phyloP scores from a whole-genome alignment of 495 filamentous ascomycete genomes.

The Penicillium crystallinum region DNA sequence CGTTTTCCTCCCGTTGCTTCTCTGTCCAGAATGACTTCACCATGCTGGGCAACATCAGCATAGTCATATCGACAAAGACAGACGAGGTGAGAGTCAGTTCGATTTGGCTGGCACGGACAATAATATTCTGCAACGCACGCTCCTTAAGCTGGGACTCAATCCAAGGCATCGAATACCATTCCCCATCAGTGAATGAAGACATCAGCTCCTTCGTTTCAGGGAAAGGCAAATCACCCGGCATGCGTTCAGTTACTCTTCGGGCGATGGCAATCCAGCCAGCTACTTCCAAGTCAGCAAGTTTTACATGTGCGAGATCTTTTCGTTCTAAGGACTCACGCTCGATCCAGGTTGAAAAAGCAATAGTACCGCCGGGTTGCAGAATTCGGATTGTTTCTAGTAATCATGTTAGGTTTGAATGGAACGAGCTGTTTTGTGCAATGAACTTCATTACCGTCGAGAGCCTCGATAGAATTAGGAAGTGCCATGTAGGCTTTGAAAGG shows the following conservation, averaged over 20 bases:
- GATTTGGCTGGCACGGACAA: conserved; percentile 19
- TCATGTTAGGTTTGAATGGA: not conserved
- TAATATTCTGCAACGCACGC: conserved; percentile 26
- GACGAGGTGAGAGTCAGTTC: conserved; percentile 16
- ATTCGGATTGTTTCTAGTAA: conserved; percentile 31
- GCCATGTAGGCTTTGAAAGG: conserved; percentile 21
- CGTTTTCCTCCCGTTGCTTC: conserved; percentile 21
- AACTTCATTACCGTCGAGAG: conserved; percentile 26
- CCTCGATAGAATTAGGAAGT: conserved; percentile 19
- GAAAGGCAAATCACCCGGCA: conserved; percentile 25
- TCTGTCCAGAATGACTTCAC: conserved; percentile 30
- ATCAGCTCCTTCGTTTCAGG: conserved; percentile 28
- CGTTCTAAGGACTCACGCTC: conserved; percentile 18
- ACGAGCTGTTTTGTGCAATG: not conserved
- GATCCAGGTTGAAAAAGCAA: conserved; percentile 36
- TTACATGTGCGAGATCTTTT: not conserved
- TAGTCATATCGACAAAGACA: conserved; percentile 28
- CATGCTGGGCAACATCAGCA: conserved; percentile 24
- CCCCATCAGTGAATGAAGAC: conserved; percentile 11
- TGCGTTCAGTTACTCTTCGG: conserved; percentile 21
- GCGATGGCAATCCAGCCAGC: conserved; percentile 29
- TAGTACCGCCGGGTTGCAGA: conserved; percentile 31
- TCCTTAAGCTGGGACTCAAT: conserved; percentile 28
- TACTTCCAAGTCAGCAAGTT: conserved; percentile 12
- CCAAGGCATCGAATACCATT: conserved; percentile 30